A percentile compares a stretch with the other conserved stretches of the same genome.
These are phyloP conservation scores for Bertia moriformis DNA, from an alignment of 2,329 filamentous ascomycete species.

Conservation along the genomic window DNA sequence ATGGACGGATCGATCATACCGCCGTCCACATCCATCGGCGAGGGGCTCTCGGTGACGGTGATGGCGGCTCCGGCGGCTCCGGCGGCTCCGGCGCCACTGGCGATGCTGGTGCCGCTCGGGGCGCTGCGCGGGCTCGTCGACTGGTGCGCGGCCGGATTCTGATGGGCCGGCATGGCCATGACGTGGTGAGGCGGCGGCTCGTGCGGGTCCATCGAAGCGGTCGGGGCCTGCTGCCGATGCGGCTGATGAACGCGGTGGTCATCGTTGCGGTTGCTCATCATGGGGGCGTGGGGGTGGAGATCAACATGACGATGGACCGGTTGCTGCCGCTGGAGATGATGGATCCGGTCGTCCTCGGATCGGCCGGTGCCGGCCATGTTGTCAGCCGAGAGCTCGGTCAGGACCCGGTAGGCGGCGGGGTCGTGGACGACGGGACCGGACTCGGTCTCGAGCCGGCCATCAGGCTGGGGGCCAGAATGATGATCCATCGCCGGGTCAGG, in stretches of 20 bases:
- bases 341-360: too few relatives aligned
- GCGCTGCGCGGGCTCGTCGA: slow-evolving; percentile 25
- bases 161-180: not conserved
- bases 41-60: slow-evolving; percentile 34
- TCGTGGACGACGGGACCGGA: not conserved
- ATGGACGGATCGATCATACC: slow-evolving; percentile 17
- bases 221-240: too few relatives aligned
- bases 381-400: not conserved
- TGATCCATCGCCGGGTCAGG: too few relatives aligned
- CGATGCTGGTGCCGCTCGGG: slow-evolving; percentile 22
- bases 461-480: too few relatives aligned
- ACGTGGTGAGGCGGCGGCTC: not conserved
- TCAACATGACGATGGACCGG: too few relatives aligned
- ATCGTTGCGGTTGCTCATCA: not conserved
- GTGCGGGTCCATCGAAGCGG: not conserved
- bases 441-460: not conserved
- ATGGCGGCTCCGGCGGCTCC: slow-evolving; percentile 24
- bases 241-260: too few relatives aligned
- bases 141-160: not conserved
- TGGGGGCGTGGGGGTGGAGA: too few relatives aligned
- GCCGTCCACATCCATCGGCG: slow-evolving; percentile 40
- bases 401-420: not conserved
- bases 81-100: too few relatives aligned
- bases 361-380: too few relatives aligned
- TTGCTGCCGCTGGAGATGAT: too few relatives aligned